A percentile compares a stretch with the other conserved stretches of the same genome.
Evolutionary conservation across 2,329 filamentous ascomycete species (phyloP).

Genomic region (Aspergillus clavatus): DNA sequence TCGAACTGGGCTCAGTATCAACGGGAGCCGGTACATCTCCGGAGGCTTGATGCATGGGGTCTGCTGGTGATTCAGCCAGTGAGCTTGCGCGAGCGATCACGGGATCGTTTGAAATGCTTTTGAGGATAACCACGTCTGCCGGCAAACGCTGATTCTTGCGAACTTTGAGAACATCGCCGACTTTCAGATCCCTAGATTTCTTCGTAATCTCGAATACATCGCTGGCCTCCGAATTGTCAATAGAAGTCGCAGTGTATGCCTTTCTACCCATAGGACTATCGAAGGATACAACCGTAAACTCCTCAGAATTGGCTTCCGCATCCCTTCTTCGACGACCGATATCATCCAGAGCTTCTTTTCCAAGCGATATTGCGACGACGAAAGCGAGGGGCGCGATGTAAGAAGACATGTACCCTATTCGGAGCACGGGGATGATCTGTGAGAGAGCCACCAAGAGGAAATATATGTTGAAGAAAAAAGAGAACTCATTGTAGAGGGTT

Average conservation of each 20-base stretch:
- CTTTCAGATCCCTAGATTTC: slow-evolving; percentile 81
- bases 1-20: slow-evolving; percentile 11
- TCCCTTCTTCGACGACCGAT: slow-evolving; percentile 80
- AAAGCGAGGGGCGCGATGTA: slow-evolving; percentile 91
- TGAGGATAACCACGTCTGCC: slow-evolving; percentile 88
- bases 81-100: slow-evolving; percentile 23
- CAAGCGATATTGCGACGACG: slow-evolving; percentile 85
- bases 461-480: slow-evolving; percentile 99
- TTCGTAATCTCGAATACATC: slow-evolving; percentile 64
- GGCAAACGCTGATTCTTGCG: slow-evolving; percentile 89
- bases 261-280: slow-evolving; percentile 37
- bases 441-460: slow-evolving; percentile 93
- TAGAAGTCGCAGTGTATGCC: slow-evolving; percentile 4
- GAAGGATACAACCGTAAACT: slow-evolving; percentile 73
- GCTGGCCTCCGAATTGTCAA: slow-evolving; percentile 10
- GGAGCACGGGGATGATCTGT: slow-evolving; percentile 80
- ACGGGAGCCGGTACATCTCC: slow-evolving; percentile 14
- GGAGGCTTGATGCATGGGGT: slow-evolving; percentile 24
- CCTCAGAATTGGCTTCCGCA: slow-evolving; percentile 89
- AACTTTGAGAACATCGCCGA: slow-evolving; percentile 92
- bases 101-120: slow-evolving; percentile 63
- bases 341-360: slow-evolving; percentile 94
- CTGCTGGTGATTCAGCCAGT: slow-evolving; percentile 18
- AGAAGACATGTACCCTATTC: slow-evolving; percentile 91
- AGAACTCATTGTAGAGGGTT: slow-evolving; percentile 97